These are phyloP conservation scores for Morella rubra DNA, from an alignment of 306 rosid species.

Conservation along the genomic window DNA sequence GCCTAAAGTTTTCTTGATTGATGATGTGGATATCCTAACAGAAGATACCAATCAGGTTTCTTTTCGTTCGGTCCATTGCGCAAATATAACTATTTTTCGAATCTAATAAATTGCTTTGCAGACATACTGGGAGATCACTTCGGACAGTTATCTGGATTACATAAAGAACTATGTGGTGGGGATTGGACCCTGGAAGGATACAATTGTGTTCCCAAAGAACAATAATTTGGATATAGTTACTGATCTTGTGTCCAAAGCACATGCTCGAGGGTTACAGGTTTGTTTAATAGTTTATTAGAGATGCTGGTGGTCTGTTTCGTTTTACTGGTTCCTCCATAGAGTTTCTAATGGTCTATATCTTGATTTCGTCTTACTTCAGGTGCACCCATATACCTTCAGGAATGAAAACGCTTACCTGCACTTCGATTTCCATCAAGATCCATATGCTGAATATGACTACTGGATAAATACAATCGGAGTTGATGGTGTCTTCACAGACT, in stretches of 20 bases:
- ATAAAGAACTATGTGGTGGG: slow-evolving; percentile 76
- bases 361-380: slow-evolving; percentile 44
- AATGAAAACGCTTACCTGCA: slow-evolving; percentile 64
- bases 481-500: slow-evolving; percentile 91
- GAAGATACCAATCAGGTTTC: slow-evolving; percentile 89
- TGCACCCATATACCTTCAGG: slow-evolving; percentile 89
- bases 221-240: slow-evolving; percentile 57
- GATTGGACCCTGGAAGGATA: slow-evolving; percentile 95
- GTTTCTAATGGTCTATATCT: background rate
- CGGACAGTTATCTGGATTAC: slow-evolving; percentile 64
- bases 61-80: background rate
- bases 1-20: slow-evolving; percentile 74
- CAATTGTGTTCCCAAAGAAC: slow-evolving; percentile 55
- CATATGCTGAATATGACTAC: slow-evolving; percentile 63
- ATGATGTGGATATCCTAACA: slow-evolving; percentile 52
- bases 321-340: no score
- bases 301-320: background rate
- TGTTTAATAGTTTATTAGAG: background rate
- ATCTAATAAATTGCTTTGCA: slow-evolving; percentile 36
- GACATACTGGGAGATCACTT: slow-evolving; percentile 86
- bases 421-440: slow-evolving; percentile 72
- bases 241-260: slow-evolving; percentile 77
- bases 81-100: background rate
- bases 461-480: slow-evolving; percentile 79
- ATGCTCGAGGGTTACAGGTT: slow-evolving; percentile 79